Base-by-base conservation (phyloP, 305 asterid genomes). In the Fraxinus dipetala region DNA sequence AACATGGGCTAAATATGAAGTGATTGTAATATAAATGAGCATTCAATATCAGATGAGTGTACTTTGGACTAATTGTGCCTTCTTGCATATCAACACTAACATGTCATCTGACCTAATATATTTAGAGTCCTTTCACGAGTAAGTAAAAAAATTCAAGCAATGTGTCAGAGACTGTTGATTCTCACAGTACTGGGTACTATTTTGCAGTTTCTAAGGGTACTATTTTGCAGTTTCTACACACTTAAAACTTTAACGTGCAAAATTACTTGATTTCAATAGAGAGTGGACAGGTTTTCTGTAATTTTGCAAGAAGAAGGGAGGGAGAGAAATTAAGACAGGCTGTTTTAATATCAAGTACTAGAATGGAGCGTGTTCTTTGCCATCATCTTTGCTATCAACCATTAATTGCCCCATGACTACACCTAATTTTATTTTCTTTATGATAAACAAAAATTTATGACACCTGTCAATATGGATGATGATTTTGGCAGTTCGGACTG, bases 401-500 rank as follows among this genome's bases (percentile, higher is more conserved):
- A 63, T 9, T 63, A n/a, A 56, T 56, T 24, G 31, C 18, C 1
- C 1, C 34, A 2, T 63, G 72, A 65, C 6, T 9, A 65, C 6
- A 3, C 7, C 32, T 28, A 65, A 26, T 65, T 24, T 24, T 26
- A 65, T 65, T 24, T 11, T 9, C 11, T 20, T 1, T 61, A 9
- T 61, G 26, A 61, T 8, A 18, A 6, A 22, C 5, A 43, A 61
- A 18, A 61, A 61, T 20, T 18, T 59, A 8, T 20, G 70, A 20
- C 1, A 22, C 30, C 14, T 26, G 73, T 65, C 30, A 65, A 24
- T 24, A 26, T 65, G 35, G 35, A 65, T 65, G 73, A 2, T 59
- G 43, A 36, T 36, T 81, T 78, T 76, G 82, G 88, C 91, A 92
- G 98, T 94, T 79, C 91, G 96, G 85, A 92, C 97, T 78, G 98